These are phyloP conservation scores for Echeveria elegans DNA, from an alignment of 164 flowering plant genomes.

Conservation along the genomic window DNA sequence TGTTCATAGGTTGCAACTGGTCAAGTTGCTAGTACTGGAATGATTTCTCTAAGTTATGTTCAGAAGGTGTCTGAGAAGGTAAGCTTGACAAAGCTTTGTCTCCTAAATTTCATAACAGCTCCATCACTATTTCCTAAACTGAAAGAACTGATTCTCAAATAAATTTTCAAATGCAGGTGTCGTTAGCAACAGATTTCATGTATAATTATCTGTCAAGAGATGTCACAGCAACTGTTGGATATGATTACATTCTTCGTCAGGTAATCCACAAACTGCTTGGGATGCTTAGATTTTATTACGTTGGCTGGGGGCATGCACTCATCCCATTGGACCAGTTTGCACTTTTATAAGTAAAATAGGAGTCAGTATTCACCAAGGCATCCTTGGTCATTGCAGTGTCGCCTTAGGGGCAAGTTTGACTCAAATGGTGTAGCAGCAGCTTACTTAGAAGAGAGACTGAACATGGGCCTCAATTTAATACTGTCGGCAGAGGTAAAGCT, in stretches of 20 bases:
- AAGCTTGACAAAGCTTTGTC: neutral
- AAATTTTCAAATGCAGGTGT: conserved; percentile 37
- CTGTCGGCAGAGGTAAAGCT: neutral
- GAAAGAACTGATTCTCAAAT: neutral
- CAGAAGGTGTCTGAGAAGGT: conserved; percentile 97
- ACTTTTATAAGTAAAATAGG: too few species aligned
- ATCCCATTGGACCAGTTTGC: too few species aligned
- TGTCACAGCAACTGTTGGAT: conserved; percentile 86
- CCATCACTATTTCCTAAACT: neutral
- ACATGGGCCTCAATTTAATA: conserved; percentile 40
- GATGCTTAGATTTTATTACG: neutral
- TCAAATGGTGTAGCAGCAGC: conserved; percentile 74
- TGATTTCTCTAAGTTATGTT: conserved; percentile 81
- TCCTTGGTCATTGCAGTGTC: conserved; percentile 46
- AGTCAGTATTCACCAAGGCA: too few species aligned
- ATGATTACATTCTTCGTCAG: conserved; percentile 91
- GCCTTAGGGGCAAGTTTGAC: conserved; percentile 88
- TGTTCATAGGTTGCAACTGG: conserved; percentile 75
- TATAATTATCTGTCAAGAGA: conserved; percentile 85
- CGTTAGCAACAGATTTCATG: conserved; percentile 87
- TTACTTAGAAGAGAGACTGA: conserved; percentile 77
- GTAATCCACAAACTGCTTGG: conserved; percentile 24
- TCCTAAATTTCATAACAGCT: neutral
- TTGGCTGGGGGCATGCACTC: too few species aligned
- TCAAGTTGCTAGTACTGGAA: conserved; percentile 86